Percentiles rank a stretch among this genome's conserved stretches.
These are phyloP conservation scores for Ocimum tenuiflorum DNA, from an alignment of 257 asterid genomes.

Conservation along the genomic window DNA sequence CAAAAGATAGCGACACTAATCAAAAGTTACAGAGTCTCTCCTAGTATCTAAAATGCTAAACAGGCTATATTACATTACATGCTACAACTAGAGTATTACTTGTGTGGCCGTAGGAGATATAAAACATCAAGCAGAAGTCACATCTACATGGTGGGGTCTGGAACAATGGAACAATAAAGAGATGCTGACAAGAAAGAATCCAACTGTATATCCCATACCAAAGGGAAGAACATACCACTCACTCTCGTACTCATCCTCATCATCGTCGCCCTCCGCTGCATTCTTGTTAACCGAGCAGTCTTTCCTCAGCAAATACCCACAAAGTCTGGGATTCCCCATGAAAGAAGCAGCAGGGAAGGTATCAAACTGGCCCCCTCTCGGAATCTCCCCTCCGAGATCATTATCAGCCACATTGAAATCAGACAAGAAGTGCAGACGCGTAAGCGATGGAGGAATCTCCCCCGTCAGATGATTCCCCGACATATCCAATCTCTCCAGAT, in stretches of 20 bases:
- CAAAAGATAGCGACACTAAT: too few relatives aligned
- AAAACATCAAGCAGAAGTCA: too few relatives aligned
- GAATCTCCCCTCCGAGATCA: conserved; percentile 34
- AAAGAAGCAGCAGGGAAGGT: conserved; percentile 28
- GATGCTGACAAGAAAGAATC: conserved; percentile 25
- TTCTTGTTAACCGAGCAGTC: conserved; percentile 8
- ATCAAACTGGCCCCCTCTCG: conserved; percentile 35
- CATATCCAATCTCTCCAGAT: conserved; percentile 27
- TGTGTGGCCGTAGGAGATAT: too few relatives aligned
- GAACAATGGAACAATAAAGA: conserved; percentile 17
- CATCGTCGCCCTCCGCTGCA: not conserved
- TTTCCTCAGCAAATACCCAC: conserved; percentile 20
- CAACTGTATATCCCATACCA: conserved; percentile 31
- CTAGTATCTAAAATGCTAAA: too few relatives aligned
- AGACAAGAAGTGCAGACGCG: conserved; percentile 28
- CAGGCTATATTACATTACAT: too few relatives aligned
- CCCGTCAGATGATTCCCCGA: conserved; percentile 28
- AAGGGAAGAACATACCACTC: conserved; percentile 24
- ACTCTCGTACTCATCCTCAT: not conserved
- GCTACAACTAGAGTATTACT: too few relatives aligned
- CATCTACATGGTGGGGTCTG: not conserved
- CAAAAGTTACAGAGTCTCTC: too few relatives aligned
- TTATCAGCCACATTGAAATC: conserved; percentile 29
- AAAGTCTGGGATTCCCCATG: conserved; percentile 36
- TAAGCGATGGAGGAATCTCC: conserved; percentile 28